Base-by-base conservation (phyloP, 805 yeast genomes). In the Cyberlindnera suaveolens region DNA sequence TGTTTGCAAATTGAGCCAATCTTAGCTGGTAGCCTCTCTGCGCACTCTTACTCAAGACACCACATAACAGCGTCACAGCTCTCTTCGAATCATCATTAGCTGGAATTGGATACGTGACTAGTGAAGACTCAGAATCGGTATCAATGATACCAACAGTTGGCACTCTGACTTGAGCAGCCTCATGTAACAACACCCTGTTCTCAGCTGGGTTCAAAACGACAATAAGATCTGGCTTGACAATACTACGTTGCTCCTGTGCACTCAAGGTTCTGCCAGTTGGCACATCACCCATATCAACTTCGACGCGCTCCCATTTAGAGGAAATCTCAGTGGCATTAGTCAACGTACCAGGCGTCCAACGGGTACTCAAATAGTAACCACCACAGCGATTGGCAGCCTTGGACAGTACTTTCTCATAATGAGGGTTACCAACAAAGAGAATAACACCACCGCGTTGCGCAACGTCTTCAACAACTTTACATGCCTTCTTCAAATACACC, bases 61-160 rank as follows among this genome's bases (percentile, higher is more conserved):
- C 97, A 42, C 80, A 68, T 53, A 93, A 75, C 51, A 93, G 70
- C 50, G 86, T 82, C 9, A 84, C 79, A 7, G 95, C 77, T 63
- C 99, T 77, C 45, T 79, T 67, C 7, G 95, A 83, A 62, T 90
- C 97, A 62, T 93, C 98, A 61, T 93, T 93, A 49, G 95, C 95
- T 15, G 98, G 98, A 52, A 93, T 85, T 40, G 98, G 95, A 60
- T 93, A 93, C 2, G 96, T 88, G 42, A 91, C 85, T 53, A 84
- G 67, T 14, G 85, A 77, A 8, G 97, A 95, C 60, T 93, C 96
- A 61, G 85, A 80, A 64, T 93, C 91, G 18, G 98, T 90, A 66
- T 93, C 99, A 49, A 93, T 80, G 45, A 93, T 75, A 26, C 96
- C 98, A 54, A 93, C 80, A 1, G 97, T 89, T 45, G 99, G 99